Percentiles rank a stretch among this genome's conserved stretches.
These are phyloP conservation scores for Hibiscus mutabilis DNA, from an alignment of 345 rosid species.

Conservation along the genomic window DNA sequence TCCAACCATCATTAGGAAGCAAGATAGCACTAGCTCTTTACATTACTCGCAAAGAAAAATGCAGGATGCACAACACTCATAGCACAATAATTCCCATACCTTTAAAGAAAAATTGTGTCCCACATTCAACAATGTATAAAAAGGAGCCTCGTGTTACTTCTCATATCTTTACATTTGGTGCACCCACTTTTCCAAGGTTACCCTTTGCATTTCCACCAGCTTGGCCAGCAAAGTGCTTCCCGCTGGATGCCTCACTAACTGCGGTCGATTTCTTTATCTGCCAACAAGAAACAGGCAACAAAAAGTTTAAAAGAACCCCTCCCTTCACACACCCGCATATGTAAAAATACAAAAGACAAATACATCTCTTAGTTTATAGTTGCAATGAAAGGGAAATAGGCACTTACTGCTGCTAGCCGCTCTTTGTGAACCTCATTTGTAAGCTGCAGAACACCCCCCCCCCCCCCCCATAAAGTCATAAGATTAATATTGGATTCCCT, in stretches of 20 bases:
- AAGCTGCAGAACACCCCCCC: not conserved
- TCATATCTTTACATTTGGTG: constrained; percentile 45
- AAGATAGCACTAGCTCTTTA: not conserved
- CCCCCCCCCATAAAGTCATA: not conserved
- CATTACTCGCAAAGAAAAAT: not conserved
- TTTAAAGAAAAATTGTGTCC: not conserved
- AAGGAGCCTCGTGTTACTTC: constrained; percentile 20
- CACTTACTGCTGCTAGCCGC: constrained; percentile 71
- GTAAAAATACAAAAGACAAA: not conserved
- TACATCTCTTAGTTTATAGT: constrained; percentile 1
- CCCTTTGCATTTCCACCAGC: constrained; percentile 49
- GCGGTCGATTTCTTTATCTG: constrained; percentile 71
- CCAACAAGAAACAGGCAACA: constrained; percentile 1
- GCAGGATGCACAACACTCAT: not conserved
- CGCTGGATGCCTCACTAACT: constrained; percentile 46
- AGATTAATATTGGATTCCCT: not conserved
- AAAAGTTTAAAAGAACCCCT: not conserved
- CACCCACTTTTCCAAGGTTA: constrained; percentile 49
- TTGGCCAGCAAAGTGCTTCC: constrained; percentile 45
- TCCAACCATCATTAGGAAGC: too few relatives aligned
- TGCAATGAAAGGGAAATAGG: not conserved
- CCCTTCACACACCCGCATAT: not conserved
- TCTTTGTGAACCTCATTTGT: constrained; percentile 82
- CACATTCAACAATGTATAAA: constrained; percentile 1
- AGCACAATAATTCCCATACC: constrained; percentile 7